Evolutionary conservation across 129 eudicot species (phyloP), one percentile per base, ranked within the genome.

Genomic region (Glebionis coronaria): DNA sequence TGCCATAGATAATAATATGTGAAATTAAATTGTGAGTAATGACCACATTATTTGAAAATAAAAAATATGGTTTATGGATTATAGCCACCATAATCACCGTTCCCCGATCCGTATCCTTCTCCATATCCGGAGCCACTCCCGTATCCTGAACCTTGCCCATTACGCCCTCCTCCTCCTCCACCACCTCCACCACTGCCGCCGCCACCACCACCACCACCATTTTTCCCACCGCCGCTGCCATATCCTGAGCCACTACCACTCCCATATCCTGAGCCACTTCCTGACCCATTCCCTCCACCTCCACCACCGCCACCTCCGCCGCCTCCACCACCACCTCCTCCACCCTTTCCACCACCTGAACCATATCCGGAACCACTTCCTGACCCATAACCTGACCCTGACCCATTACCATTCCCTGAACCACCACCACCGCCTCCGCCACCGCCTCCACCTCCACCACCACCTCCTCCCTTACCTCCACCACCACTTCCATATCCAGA

Each of bases 111-210:
- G 59, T 70, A 69, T 9, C 88, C 88, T 55, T 70, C 69, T 44
- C 85, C 89, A 50, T 78, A 71, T 12, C 88, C 88, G 14, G 81
- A 83, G 4, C 89, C 87, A 38, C 87, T 79, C 31, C 88, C 91
- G 23, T 66, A 78, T 3, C 88, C 87, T 1, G 77, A 75, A 14
- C 84, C 81, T 38, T 63, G 58, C 19, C 84, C 78, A 21, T 71
- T 70, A 15, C 52, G 55, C 29, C 81, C 82, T 4, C 85, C 79
- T 0, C 76, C 70, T 0, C 72, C 72, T 0, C 79, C 80, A 0
- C 80, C 83, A 0, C 83, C 76, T 0, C 83, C 73, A 0, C 83
- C 76, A 0, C 83, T 58, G 0, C 83, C 79, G 0, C 79, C 69
- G 0, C 79, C 79, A 0, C 79, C 76, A 1, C 83, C 79, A 2